Evolutionary conservation across 2,329 filamentous ascomycete species (phyloP), one percentile per base, ranked within the genome.

Genomic region (Zarea fungicola): DNA sequence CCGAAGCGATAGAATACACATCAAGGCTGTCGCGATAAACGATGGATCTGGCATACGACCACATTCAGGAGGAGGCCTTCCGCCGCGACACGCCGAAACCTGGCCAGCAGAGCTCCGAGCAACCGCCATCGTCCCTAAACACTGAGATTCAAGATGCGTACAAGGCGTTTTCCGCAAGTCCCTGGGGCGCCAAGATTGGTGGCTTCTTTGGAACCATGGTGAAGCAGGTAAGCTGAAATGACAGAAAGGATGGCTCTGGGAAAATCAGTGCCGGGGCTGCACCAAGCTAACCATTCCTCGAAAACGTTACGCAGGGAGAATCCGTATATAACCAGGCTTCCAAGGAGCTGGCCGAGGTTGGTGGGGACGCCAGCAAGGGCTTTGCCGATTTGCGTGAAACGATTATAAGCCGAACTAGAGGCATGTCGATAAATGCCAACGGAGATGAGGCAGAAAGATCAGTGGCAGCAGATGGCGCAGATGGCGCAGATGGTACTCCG

Each of bases 1-100:
- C 5, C n/a, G 6, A 35, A 13, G 5, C 44, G 34, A 36, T 42
- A 23, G n/a, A n/a, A n/a, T n/a, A n/a, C n/a, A n/a, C n/a, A n/a
- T n/a, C n/a, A n/a, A n/a, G n/a, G n/a, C n/a, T n/a, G n/a, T n/a
- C n/a, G n/a, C n/a, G n/a, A n/a, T n/a, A n/a, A 45, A 61, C 55
- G 56, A 97, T 99, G 93, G 93, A 99, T 80, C 77, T 95, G 62
- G 91, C 91, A 37, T 99, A 97, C 78, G 93, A 99, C 64, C 90
- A 96, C 68, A 95, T 97, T 61, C 84, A 89, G 65, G 89, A 96
- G 72, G 85, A 93, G 65, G 79, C 82, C 44, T 78, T 88, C 54
- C 75, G 80, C 32, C 78, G 81, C 59, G 75, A 83, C 71, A 75
- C 55, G 70, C 73, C 53, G 55, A 56, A 52, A 58, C 51, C 51